phyloP scores from a whole-genome alignment of 768 basidiomycete genomes.

The Termitomyces eurrhizus region DNA sequence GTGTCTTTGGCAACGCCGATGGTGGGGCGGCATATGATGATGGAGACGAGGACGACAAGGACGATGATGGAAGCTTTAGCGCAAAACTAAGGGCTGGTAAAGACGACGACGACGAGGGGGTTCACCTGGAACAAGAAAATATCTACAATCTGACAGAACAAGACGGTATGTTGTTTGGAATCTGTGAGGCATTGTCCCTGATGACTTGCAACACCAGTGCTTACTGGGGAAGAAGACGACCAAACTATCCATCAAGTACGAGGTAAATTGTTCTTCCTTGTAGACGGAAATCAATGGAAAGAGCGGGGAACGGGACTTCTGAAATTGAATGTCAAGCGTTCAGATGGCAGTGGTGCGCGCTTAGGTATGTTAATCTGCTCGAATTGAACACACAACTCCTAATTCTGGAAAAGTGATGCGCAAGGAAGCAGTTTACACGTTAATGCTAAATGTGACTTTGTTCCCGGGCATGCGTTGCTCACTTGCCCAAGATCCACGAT shows the following conservation, averaged over 20 bases:
- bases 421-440: slow-evolving; percentile 76
- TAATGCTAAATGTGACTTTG: slow-evolving; percentile 70
- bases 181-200: background rate
- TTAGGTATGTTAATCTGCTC: slow-evolving; percentile 43
- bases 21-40: slow-evolving; percentile 31
- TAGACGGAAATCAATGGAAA: slow-evolving; percentile 64
- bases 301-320: slow-evolving; percentile 73
- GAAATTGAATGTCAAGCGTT: slow-evolving; percentile 61
- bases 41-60: slow-evolving; percentile 44
- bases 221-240: slow-evolving; percentile 82
- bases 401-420: slow-evolving; percentile 60
- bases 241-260: slow-evolving; percentile 72
- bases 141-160: slow-evolving; percentile 55
- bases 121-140: slow-evolving; percentile 45
- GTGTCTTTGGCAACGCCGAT: slow-evolving; percentile 19
- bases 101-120: slow-evolving; percentile 52
- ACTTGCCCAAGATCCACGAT: slow-evolving; percentile 74
- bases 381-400: background rate
- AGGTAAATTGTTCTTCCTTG: slow-evolving; percentile 68
- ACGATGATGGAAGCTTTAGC: slow-evolving; percentile 49
- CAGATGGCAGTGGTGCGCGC: slow-evolving; percentile 66
- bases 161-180: slow-evolving; percentile 45
- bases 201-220: slow-evolving; percentile 35
- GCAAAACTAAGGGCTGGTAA: slow-evolving; percentile 62
- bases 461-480: slow-evolving; percentile 76